These are phyloP conservation scores for Aspergillus cristatus DNA, from an alignment of 495 filamentous ascomycete genomes.

Conservation along the genomic window DNA sequence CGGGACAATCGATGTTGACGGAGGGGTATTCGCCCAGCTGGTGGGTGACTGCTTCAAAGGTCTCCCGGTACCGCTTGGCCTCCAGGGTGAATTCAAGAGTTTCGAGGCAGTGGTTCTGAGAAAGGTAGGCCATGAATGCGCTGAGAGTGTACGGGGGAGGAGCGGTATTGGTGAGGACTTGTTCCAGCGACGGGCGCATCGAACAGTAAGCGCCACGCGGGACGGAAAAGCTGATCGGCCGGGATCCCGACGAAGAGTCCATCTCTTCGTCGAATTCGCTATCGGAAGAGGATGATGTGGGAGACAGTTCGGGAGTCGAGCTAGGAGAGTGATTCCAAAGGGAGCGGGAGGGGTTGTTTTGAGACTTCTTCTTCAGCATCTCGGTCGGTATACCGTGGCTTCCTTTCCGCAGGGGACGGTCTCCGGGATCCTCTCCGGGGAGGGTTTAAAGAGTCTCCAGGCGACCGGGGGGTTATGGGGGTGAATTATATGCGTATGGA, in stretches of 20 bases:
- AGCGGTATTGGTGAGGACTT: constrained; percentile 80
- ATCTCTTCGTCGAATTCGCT: constrained; percentile 52
- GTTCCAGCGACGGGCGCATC: constrained; percentile 71
- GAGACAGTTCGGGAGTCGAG: constrained; percentile 36
- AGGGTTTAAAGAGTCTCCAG: too few relatives aligned
- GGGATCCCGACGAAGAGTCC: constrained; percentile 39
- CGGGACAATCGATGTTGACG: constrained; percentile 41
- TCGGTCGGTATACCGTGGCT: constrained; percentile 4
- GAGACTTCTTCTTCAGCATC: constrained; percentile 7
- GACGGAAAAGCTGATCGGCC: constrained; percentile 55
- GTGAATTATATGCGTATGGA: not conserved
- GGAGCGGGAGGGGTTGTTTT: constrained; percentile 24
- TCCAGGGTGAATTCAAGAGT: constrained; percentile 97
- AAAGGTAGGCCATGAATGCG: constrained; percentile 95
- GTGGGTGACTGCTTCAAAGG: constrained; percentile 50
- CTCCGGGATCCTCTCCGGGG: too few relatives aligned
- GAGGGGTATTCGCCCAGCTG: constrained; percentile 28
- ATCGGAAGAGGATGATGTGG: constrained; percentile 29
- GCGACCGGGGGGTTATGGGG: not conserved
- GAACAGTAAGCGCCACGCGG: constrained; percentile 55
- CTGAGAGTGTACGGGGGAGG: constrained; percentile 85
- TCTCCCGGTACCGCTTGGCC: constrained; percentile 76
- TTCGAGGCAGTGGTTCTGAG: constrained; percentile 95
- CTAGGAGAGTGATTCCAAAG: constrained; percentile 30
- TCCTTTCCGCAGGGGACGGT: too few relatives aligned